Conservation (phyloP, 306 rosid genomes). For the Nissolia schottii region DNA sequence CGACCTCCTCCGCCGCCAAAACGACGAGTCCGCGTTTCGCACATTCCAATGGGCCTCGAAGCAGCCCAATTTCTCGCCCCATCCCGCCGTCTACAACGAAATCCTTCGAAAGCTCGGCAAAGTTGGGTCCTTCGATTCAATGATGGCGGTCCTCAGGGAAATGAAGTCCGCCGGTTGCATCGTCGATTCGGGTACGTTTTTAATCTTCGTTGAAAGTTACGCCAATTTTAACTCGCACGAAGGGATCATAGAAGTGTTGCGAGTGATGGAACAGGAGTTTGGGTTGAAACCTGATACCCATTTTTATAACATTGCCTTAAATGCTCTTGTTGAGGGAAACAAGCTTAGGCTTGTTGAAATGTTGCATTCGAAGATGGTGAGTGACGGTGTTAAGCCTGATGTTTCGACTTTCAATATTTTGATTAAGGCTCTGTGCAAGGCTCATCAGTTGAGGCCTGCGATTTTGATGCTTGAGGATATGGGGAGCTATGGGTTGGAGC, state of each 20-base stretch:
- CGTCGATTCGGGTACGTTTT: slow-evolving; percentile 39
- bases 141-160: slow-evolving; percentile 37
- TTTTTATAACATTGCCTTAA: slow-evolving; percentile 56
- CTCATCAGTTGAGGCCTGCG: slow-evolving; percentile 83
- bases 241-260: slow-evolving; percentile 36
- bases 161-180: slow-evolving; percentile 36
- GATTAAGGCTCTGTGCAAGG: slow-evolving; percentile 81
- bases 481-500: slow-evolving; percentile 49
- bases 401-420: slow-evolving; percentile 67
- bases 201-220: slow-evolving; percentile 44
- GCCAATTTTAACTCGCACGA: slow-evolving; percentile 46
- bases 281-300: slow-evolving; percentile 52
- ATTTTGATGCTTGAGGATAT: slow-evolving; percentile 83
- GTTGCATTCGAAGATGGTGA: slow-evolving; percentile 50
- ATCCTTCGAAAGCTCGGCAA: slow-evolving; percentile 52
- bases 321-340: slow-evolving; percentile 61
- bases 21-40: slow-evolving; percentile 58
- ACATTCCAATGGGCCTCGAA: slow-evolving; percentile 67
- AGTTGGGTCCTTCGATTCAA: slow-evolving; percentile 51
- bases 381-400: slow-evolving; percentile 48
- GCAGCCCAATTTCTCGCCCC: slow-evolving; percentile 59
- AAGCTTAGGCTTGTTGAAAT: slow-evolving; percentile 70
- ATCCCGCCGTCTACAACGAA: slow-evolving; percentile 47
- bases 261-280: slow-evolving; percentile 52
- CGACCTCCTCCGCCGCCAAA: slow-evolving; percentile 62